Base-by-base conservation (phyloP, 192 early-diverging fungal genomes). In the Umbelopsis vinacea region DNA sequence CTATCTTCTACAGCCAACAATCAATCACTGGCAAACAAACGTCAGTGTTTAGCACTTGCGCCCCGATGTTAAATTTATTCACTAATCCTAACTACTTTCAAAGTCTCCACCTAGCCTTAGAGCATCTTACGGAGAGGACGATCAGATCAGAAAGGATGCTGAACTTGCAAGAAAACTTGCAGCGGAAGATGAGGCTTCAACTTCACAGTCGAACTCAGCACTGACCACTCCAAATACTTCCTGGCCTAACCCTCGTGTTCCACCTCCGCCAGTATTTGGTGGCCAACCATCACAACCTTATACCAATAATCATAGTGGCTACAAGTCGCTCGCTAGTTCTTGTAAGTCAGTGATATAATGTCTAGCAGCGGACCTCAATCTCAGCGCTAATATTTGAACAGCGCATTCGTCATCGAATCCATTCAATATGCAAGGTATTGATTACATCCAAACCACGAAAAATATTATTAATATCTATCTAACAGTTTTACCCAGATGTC, bases 101-200 rank as follows among this genome's bases (percentile, higher is more conserved):
- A 0, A 63, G 57, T 9, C 29, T 4, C 19, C 10, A 29, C 17
- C 29, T 0, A 29, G 15, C 15, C 57, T 2, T 38, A 12, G 57
- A 37, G 15, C 57, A 12, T 19, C 57, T 19, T 38, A 2, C 3
- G 29, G 35, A 33, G 26, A 35, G 4, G 57, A 63, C 8, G 57
- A 63, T 17, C 57, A 63, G 33, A 63, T 63, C 29, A 63, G 26
- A 17, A 38, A 63, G 12, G 57, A 63, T 63, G 57, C 57, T 17
- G 57, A 63, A 35, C 57, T 63, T 19, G 57, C 57, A 37, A 29
- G 33, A 14, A 22, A 26, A 17, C 57, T 63, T 63, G 57, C 57
- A 37, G 29, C 26, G 2, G 24, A 57, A 57, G 29, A 63, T 19
- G 12, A 63, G n/a, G 29, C 11, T 6, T 17, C 48, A 8, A 5